phyloP scores from a whole-genome alignment of 208 protist species.

The Wallacemonas sp. region DNA sequence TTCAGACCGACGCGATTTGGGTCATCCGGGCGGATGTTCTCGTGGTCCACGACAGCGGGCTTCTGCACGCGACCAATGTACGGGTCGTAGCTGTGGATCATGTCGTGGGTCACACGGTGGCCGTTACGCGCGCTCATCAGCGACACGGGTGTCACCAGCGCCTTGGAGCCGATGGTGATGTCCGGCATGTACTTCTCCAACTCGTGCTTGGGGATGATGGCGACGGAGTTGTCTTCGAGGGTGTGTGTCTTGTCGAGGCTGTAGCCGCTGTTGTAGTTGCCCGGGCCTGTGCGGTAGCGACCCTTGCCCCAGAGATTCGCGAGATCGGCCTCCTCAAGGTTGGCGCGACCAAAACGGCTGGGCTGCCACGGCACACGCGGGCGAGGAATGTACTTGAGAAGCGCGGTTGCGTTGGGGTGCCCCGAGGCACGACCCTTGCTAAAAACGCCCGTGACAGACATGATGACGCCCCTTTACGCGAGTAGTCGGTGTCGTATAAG shows the following conservation, averaged over 20 bases:
- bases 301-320: constrained; percentile 71
- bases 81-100: constrained; percentile 90
- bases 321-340: constrained; percentile 77
- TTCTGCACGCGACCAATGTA: constrained; percentile 79
- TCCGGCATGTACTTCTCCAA: constrained; percentile 92
- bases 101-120: constrained; percentile 90
- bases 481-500: no score
- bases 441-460: constrained; percentile 85
- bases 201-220: constrained; percentile 89
- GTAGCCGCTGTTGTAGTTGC: constrained; percentile 92
- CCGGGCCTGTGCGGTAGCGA: constrained; percentile 76
- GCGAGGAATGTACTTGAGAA: constrained; percentile 87
- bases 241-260: constrained; percentile 81
- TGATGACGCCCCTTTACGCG: constrained; percentile 30
- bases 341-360: constrained; percentile 83
- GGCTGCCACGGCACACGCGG: constrained; percentile 89
- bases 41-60: constrained; percentile 83
- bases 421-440: constrained; percentile 61
- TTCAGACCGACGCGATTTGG: constrained; percentile 88
- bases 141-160: constrained; percentile 88
- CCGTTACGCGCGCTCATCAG: constrained; percentile 89
- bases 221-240: constrained; percentile 76
- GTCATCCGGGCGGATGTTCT: constrained; percentile 85
- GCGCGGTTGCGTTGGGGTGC: constrained; percentile 57
- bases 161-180: constrained; percentile 83